Evolutionary conservation across 2,329 filamentous ascomycete species (phyloP).

Genomic region (Paradendryphiella salina): DNA sequence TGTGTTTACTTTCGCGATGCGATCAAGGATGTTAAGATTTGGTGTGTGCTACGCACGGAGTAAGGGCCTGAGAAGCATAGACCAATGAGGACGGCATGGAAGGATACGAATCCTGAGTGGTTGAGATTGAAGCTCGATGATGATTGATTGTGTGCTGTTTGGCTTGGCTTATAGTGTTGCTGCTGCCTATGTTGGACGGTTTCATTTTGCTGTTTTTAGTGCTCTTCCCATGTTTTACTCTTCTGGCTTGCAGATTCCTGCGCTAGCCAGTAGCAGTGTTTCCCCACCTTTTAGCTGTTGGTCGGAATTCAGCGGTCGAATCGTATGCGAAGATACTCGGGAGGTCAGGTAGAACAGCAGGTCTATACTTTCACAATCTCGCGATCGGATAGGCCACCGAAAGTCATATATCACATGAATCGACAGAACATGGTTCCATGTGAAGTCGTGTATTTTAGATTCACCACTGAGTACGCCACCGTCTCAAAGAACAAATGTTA

Average conservation of each 20-base stretch:
- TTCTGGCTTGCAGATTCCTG: too few relatives aligned
- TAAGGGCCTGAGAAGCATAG: background rate
- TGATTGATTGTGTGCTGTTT: background rate
- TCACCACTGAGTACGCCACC: background rate
- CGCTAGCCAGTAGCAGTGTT: too few relatives aligned
- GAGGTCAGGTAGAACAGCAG: too few relatives aligned
- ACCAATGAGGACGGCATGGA: background rate
- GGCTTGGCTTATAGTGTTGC: background rate
- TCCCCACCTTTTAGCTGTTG: too few relatives aligned
- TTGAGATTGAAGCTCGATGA: background rate
- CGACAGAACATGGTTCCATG: background rate
- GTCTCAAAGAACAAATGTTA: background rate
- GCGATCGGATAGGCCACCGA: too few relatives aligned
- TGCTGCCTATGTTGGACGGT: too few relatives aligned
- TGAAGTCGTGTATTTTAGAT: slow-evolving; percentile 3
- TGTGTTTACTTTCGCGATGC: slow-evolving; percentile 1
- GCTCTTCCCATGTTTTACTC: too few relatives aligned
- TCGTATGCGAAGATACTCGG: background rate
- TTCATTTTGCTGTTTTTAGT: too few relatives aligned
- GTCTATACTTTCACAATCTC: too few relatives aligned
- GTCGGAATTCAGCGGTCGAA: too few relatives aligned
- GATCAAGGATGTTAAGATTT: background rate
- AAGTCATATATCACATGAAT: background rate
- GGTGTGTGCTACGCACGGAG: background rate
- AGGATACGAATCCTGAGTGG: background rate